These are phyloP conservation scores for Alectoria sarmentosa DNA, from an alignment of 495 filamentous ascomycete species.

Conservation along the genomic window DNA sequence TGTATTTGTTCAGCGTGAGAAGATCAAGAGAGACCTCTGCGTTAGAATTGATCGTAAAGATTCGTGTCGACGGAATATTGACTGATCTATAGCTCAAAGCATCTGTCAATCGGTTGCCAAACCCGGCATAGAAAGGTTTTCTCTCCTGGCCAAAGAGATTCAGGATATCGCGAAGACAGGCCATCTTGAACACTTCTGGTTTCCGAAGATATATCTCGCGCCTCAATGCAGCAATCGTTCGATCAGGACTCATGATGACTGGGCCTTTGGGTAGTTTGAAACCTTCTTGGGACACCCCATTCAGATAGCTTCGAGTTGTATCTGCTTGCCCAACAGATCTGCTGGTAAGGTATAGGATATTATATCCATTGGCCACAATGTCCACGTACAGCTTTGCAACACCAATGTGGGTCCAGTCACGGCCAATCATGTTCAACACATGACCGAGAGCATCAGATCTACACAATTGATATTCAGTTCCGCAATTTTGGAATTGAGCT, in stretches of 20 bases:
- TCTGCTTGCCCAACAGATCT: conserved; percentile 91
- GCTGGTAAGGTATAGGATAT: conserved; percentile 96
- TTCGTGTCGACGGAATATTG: conserved; percentile 85
- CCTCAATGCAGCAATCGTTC: conserved; percentile 90
- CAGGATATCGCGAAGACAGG: conserved; percentile 87
- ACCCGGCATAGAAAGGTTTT: conserved; percentile 91
- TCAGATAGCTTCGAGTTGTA: conserved; percentile 81
- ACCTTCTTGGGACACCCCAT: conserved; percentile 81
- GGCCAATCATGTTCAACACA: conserved; percentile 93
- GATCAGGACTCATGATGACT: conserved; percentile 89
- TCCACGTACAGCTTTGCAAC: conserved; percentile 97
- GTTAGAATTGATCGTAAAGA: conserved; percentile 99
- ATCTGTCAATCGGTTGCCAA: conserved; percentile 94
- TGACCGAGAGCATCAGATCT: conserved; percentile 93
- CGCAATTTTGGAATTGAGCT: neutral
- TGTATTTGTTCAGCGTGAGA: conserved; percentile 86
- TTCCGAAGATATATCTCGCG: conserved; percentile 94
- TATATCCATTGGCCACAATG: conserved; percentile 93
- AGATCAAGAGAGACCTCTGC: conserved; percentile 93
- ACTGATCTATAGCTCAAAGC: conserved; percentile 93
- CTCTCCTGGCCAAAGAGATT: conserved; percentile 73
- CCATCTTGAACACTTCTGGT: conserved; percentile 99
- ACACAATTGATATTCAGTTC: conserved; percentile 6
- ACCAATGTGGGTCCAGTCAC: conserved; percentile 95
- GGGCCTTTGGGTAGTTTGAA: conserved; percentile 83